Conservation (phyloP, 202 grass and related monocot species). For the Schoenoplectus tabernaemontani region DNA sequence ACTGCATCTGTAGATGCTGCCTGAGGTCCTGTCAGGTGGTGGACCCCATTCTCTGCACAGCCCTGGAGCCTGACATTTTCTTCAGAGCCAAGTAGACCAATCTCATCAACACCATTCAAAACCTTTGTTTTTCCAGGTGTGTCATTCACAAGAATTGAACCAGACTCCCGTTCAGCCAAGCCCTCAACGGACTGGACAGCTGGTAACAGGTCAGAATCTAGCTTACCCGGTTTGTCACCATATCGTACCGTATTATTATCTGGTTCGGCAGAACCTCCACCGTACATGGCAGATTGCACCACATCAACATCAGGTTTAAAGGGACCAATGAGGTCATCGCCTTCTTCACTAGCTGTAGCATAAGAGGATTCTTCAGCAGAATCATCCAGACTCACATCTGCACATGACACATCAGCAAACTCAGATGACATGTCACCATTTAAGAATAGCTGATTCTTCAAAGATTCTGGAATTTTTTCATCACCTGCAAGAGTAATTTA, state of each 20-base stretch:
- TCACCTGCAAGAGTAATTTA: constrained; percentile 22
- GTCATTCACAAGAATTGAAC: background rate
- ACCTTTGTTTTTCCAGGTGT: constrained; percentile 3
- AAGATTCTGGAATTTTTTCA: constrained; percentile 15
- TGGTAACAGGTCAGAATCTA: background rate
- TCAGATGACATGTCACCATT: constrained; percentile 29
- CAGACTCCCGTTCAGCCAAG: constrained; percentile 9
- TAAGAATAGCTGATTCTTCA: constrained; percentile 6
- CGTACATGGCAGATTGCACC: constrained; percentile 5
- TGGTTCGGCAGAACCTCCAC: background rate
- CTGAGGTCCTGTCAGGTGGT: constrained; percentile 6
- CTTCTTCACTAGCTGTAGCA: constrained; percentile 21
- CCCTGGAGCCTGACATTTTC: background rate
- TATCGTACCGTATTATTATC: background rate
- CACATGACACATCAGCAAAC: constrained; percentile 9
- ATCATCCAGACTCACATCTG: constrained; percentile 17
- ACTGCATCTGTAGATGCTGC: constrained; percentile 2
- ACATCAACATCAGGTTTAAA: background rate
- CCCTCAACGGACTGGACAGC: background rate
- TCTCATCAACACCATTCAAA: constrained; percentile 11
- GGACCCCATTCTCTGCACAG: constrained; percentile 19
- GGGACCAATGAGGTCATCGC: background rate
- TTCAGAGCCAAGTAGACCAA: background rate
- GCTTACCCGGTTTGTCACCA: background rate
- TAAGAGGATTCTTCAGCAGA: constrained; percentile 17